Evolutionary conservation across 768 basidiomycete genomes (phyloP).

Genomic region (Neoboletus magnificus): DNA sequence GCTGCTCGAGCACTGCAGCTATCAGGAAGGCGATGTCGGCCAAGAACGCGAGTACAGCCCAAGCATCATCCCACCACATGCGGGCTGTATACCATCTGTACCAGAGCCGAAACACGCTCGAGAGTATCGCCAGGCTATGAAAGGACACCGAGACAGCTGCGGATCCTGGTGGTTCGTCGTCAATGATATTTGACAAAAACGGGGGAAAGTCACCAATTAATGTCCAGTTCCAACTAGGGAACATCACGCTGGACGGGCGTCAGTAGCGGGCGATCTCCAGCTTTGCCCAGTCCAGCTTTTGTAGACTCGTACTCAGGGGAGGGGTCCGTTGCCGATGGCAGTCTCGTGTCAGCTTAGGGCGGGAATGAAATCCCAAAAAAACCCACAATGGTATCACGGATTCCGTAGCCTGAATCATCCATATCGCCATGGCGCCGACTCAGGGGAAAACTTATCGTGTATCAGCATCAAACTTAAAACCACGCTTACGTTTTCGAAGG

Average conservation of each 20-base stretch:
- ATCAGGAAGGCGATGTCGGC: constrained; percentile 12
- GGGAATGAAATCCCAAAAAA: background rate
- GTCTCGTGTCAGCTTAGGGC: background rate
- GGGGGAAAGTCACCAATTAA: constrained; percentile 11
- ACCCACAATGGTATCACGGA: no score
- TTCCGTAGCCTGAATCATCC: no score
- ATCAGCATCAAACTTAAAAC: no score
- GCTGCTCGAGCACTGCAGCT: constrained; percentile 3
- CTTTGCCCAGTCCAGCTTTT: background rate
- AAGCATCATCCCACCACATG: constrained; percentile 17
- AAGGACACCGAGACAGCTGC: constrained; percentile 15
- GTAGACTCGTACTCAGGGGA: background rate
- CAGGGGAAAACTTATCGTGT: no score
- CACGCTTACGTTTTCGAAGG: no score
- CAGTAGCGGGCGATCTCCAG: background rate
- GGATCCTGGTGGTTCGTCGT: background rate
- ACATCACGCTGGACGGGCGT: constrained; percentile 7
- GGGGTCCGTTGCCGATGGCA: background rate
- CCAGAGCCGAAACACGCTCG: constrained; percentile 22
- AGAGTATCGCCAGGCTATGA: constrained; percentile 21
- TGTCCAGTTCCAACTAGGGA: constrained; percentile 9
- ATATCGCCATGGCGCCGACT: no score
- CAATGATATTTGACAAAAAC: background rate
- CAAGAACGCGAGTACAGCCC: constrained; percentile 16
- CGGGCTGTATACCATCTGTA: constrained; percentile 19